These are phyloP conservation scores for Sphenostylis stenocarpa DNA, from an alignment of 306 rosid genomes.

Conservation along the genomic window DNA sequence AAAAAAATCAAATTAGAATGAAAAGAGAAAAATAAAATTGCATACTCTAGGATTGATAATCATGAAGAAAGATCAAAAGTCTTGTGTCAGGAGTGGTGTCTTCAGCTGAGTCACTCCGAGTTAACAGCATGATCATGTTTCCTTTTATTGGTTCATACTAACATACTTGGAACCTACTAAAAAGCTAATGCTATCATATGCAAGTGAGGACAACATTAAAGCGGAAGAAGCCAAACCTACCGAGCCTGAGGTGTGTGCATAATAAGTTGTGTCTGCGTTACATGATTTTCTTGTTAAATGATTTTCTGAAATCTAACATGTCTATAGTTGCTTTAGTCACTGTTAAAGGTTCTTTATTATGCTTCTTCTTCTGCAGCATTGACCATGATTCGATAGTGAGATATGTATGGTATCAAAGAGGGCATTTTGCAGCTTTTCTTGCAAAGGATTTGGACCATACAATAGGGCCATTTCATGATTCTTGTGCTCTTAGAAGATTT, in stretches of 20 bases:
- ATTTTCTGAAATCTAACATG: not conserved
- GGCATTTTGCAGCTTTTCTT: constrained; percentile 47
- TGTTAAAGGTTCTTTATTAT: not conserved
- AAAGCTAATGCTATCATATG: constrained; percentile 23
- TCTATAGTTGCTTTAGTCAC: not conserved
- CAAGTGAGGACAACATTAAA: constrained; percentile 84
- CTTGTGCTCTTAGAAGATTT: constrained; percentile 45
- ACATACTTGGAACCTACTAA: constrained; percentile 10
- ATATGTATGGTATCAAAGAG: constrained; percentile 36
- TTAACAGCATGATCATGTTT: constrained; percentile 23
- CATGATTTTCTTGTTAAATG: not conserved
- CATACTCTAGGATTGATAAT: not conserved
- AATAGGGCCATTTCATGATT: constrained; percentile 34
- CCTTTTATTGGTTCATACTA: not conserved
- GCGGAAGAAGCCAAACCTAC: constrained; percentile 75
- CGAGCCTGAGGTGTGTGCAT: constrained; percentile 53
- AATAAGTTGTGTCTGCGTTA: constrained; percentile 12
- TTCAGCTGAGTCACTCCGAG: not conserved
- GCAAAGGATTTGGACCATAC: constrained; percentile 36
- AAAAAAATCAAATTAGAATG: constrained; percentile 18
- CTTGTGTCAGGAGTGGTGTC: not conserved
- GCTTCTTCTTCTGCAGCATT: constrained; percentile 51
- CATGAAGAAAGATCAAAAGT: constrained; percentile 11
- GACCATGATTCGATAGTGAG: constrained; percentile 39
- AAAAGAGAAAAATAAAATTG: not conserved